These are phyloP conservation scores for Suillus subaureus DNA, from an alignment of 768 basidiomycete species.

Conservation along the genomic window DNA sequence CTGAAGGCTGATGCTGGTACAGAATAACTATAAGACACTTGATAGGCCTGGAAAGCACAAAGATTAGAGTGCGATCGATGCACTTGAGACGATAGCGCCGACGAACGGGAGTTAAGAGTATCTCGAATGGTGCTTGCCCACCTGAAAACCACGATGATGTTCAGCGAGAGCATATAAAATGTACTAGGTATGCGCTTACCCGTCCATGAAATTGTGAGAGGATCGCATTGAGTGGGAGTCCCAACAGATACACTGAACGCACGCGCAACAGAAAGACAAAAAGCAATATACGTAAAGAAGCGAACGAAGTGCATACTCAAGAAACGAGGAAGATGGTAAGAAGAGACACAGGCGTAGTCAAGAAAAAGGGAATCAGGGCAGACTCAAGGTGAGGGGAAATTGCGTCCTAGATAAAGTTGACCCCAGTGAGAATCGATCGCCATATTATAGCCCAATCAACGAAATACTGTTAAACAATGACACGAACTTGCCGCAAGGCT, in stretches of 20 bases:
- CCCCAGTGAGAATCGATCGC: neutral
- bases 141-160: neutral
- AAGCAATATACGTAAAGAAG: conserved; percentile 21
- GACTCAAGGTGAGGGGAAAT: neutral
- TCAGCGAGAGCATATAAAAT: neutral
- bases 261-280: neutral
- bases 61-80: neutral
- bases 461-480: neutral
- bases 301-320: conserved; percentile 29
- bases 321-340: conserved; percentile 16
- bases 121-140: neutral
- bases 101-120: neutral
- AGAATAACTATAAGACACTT: neutral
- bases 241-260: neutral
- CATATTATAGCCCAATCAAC: neutral
- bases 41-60: neutral
- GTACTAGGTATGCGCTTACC: neutral
- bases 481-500: neutral
- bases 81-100: neutral
- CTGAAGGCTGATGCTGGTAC: neutral
- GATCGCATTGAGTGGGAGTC: neutral
- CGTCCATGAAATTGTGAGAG: neutral
- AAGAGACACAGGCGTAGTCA: neutral
- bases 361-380: neutral
- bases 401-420: neutral